These are phyloP conservation scores for Backusella liffmaniae DNA, from an alignment of 192 early-diverging fungal genomes.

Conservation along the genomic window DNA sequence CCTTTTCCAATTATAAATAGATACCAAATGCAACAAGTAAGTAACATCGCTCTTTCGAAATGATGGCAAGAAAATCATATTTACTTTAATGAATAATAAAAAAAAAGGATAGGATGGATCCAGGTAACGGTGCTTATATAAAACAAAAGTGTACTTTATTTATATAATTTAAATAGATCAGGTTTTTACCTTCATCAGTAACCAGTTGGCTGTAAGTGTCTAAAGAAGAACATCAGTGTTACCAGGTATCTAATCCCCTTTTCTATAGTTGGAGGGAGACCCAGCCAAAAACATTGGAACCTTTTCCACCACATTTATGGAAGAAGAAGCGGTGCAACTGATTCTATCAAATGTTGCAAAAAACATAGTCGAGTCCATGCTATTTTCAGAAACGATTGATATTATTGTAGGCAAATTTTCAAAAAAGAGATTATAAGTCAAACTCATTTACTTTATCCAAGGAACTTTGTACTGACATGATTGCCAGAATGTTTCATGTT, in stretches of 20 bases:
- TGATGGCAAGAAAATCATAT: neutral
- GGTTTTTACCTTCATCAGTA: slow-evolving; percentile 30
- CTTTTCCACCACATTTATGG: slow-evolving; percentile 60
- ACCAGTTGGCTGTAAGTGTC: slow-evolving; percentile 24
- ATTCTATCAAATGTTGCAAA: slow-evolving; percentile 72
- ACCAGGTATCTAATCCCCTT: neutral
- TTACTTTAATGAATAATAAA: neutral
- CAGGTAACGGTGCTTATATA: neutral
- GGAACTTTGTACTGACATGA: slow-evolving; percentile 35
- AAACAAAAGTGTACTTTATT: neutral
- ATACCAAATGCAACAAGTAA: slow-evolving; percentile 31
- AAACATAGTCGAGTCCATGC: slow-evolving; percentile 58
- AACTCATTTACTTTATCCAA: neutral
- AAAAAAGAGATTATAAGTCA: no score
- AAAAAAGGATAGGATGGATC: slow-evolving; percentile 24
- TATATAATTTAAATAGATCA: slow-evolving; percentile 4
- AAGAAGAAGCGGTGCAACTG: slow-evolving; percentile 75
- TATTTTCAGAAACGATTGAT: slow-evolving; percentile 40
- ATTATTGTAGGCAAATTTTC: slow-evolving; percentile 27
- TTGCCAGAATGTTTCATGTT: slow-evolving; percentile 39
- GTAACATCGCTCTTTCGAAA: neutral
- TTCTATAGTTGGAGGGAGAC: slow-evolving; percentile 67
- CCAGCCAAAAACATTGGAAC: slow-evolving; percentile 74
- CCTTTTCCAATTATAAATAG: neutral
- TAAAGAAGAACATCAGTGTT: neutral